Evolutionary conservation across 2,329 filamentous ascomycete genomes (phyloP).

Genomic region (Calonectria leucothoes): DNA sequence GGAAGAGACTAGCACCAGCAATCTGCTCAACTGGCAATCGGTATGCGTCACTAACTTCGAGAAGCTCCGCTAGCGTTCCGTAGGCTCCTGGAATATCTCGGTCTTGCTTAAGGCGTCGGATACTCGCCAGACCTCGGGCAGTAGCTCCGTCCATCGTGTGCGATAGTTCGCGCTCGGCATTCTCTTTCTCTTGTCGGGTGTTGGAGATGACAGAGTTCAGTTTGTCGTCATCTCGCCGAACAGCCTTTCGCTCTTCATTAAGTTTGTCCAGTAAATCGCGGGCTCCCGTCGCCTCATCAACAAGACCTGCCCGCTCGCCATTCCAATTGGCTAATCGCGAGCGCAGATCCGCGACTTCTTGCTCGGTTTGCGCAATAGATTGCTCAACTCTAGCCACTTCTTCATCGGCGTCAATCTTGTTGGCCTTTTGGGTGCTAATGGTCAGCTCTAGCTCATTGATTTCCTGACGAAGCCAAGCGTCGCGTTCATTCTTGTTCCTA

Average conservation of each 20-base stretch:
- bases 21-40: slow-evolving; percentile 92
- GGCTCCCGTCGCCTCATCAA: slow-evolving; percentile 79
- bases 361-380: slow-evolving; percentile 78
- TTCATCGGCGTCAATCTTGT: slow-evolving; percentile 85
- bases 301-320: slow-evolving; percentile 77
- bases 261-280: slow-evolving; percentile 83
- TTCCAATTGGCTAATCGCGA: slow-evolving; percentile 83
- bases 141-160: slow-evolving; percentile 92
- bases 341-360: slow-evolving; percentile 77
- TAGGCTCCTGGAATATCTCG: slow-evolving; percentile 87
- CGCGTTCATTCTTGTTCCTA: slow-evolving; percentile 87
- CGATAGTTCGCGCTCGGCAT: slow-evolving; percentile 81
- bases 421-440: slow-evolving; percentile 83
- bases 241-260: slow-evolving; percentile 85
- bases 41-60: slow-evolving; percentile 87
- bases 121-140: slow-evolving; percentile 85
- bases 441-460: slow-evolving; percentile 83
- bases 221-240: slow-evolving; percentile 91
- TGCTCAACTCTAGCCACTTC: slow-evolving; percentile 79
- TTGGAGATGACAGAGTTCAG: slow-evolving; percentile 82
- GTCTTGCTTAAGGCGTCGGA: slow-evolving; percentile 84
- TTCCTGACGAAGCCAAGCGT: slow-evolving; percentile 83
- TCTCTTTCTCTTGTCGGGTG: slow-evolving; percentile 80
- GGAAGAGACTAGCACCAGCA: slow-evolving; percentile 91
- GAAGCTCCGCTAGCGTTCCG: slow-evolving; percentile 92